A percentile compares a stretch with the other conserved stretches of the same genome.
These are phyloP conservation scores for Plasmodium chabaudi DNA, from an alignment of 169 alveolate species.

Conservation along the genomic window DNA sequence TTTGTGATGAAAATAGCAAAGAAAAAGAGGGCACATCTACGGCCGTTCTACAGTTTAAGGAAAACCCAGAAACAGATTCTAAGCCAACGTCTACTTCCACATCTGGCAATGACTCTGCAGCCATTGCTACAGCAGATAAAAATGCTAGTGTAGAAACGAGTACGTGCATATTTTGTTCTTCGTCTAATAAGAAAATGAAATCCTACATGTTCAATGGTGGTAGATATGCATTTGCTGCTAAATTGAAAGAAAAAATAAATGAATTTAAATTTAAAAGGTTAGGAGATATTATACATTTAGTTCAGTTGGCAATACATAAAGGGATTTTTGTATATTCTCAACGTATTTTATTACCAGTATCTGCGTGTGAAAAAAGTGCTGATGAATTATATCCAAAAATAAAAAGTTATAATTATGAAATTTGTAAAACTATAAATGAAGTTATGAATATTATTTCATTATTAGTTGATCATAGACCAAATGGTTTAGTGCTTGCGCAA, in stretches of 20 bases:
- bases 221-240: slow-evolving; percentile 86
- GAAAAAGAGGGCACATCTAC: not conserved
- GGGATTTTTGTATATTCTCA: slow-evolving; percentile 87
- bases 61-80: not conserved
- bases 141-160: not conserved
- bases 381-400: slow-evolving; percentile 83
- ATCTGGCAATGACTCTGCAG: not conserved
- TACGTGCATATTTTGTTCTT: slow-evolving; percentile 54
- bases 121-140: not conserved
- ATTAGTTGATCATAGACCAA: slow-evolving; percentile 82
- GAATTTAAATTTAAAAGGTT: slow-evolving; percentile 82
- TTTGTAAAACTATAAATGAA: slow-evolving; percentile 81
- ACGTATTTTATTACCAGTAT: slow-evolving; percentile 83
- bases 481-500: slow-evolving; percentile 86
- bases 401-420: slow-evolving; percentile 79
- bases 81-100: not conserved
- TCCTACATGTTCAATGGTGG: slow-evolving; percentile 84
- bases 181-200: slow-evolving; percentile 42
- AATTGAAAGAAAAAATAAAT: slow-evolving; percentile 78
- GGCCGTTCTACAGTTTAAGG: not conserved
- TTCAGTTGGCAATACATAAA: slow-evolving; percentile 85
- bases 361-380: slow-evolving; percentile 88
- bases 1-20: too few relatives aligned
- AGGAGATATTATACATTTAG: slow-evolving; percentile 86
- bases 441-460: slow-evolving; percentile 80